Evolutionary conservation across 768 basidiomycete genomes (phyloP).

Genomic region (Panus rudis): DNA sequence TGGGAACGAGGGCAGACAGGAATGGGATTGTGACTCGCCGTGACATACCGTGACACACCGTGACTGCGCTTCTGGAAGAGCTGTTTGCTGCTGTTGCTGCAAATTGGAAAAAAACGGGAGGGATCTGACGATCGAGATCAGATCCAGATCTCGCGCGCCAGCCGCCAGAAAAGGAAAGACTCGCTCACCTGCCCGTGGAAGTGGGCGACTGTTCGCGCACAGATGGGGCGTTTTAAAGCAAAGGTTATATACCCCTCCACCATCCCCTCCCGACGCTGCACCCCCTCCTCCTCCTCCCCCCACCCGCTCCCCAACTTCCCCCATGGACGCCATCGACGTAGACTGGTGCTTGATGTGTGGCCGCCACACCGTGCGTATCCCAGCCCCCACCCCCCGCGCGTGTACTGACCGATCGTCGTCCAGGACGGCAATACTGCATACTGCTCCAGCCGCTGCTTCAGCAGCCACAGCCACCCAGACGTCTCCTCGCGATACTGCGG

Average conservation of each 20-base stretch:
- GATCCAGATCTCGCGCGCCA: too few relatives aligned
- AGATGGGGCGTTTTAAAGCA: too few relatives aligned
- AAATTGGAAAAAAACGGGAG: too few relatives aligned
- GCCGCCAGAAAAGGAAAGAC: too few relatives aligned
- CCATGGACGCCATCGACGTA: slow-evolving; percentile 44
- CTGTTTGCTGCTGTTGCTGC: too few relatives aligned
- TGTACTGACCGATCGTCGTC: slow-evolving; percentile 18
- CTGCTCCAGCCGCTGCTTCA: slow-evolving; percentile 44
- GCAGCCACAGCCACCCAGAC: slow-evolving; percentile 22
- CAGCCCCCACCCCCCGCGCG: slow-evolving; percentile 3
- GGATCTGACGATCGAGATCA: too few relatives aligned
- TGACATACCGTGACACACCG: too few relatives aligned
- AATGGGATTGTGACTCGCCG: too few relatives aligned
- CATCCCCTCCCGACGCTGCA: slow-evolving; percentile 13
- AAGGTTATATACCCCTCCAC: too few relatives aligned
- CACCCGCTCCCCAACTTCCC: slow-evolving; percentile 1
- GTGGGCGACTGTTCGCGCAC: not conserved
- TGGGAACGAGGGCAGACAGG: too few relatives aligned
- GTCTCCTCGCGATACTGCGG: slow-evolving; percentile 6
- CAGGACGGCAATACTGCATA: slow-evolving; percentile 36
- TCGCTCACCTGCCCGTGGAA: not conserved
- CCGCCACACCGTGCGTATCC: slow-evolving; percentile 44
- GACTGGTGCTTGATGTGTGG: slow-evolving; percentile 70
- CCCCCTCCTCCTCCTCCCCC: slow-evolving; percentile 15
- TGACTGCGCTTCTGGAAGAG: too few relatives aligned